These are phyloP conservation scores for Leccinum sublutescens DNA, from an alignment of 768 basidiomycete species.

Conservation along the genomic window DNA sequence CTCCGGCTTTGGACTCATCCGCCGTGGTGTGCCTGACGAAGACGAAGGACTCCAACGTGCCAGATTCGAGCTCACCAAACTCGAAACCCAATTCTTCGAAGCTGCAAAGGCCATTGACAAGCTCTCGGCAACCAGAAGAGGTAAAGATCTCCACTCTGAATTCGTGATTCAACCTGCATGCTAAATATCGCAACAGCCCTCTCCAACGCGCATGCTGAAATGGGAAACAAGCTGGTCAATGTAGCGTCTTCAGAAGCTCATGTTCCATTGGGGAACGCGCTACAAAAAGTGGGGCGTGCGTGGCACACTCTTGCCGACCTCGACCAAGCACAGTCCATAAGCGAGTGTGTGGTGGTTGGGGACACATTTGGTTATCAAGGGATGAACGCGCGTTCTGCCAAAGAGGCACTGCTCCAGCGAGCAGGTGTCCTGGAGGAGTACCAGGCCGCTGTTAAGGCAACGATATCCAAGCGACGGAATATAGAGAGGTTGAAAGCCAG, in stretches of 20 bases:
- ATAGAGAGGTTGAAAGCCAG: conserved; percentile 89
- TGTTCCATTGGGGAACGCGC: conserved; percentile 75
- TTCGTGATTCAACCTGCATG: background rate
- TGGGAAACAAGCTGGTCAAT: conserved; percentile 90
- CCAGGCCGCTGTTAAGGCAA: conserved; percentile 87
- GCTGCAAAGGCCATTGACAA: conserved; percentile 90
- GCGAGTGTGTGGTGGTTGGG: conserved; percentile 94
- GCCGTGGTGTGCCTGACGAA: conserved; percentile 85
- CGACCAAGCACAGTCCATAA: conserved; percentile 87
- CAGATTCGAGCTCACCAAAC: conserved; percentile 85
- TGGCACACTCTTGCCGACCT: conserved; percentile 89
- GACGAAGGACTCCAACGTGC: conserved; percentile 91
- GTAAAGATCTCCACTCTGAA: conserved; percentile 37
- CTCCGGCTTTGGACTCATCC: conserved; percentile 74
- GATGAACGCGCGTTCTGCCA: conserved; percentile 94
- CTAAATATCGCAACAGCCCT: conserved; percentile 49
- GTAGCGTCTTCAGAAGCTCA: conserved; percentile 89
- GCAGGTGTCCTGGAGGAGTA: conserved; percentile 92
- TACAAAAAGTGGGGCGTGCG: conserved; percentile 82
- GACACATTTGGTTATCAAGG: conserved; percentile 96
- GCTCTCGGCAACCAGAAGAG: conserved; percentile 74
- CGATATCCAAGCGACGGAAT: conserved; percentile 88
- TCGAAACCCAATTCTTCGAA: conserved; percentile 91
- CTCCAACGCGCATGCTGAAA: conserved; percentile 76
- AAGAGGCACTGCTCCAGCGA: conserved; percentile 89